phyloP scores from a whole-genome alignment of 1,139 yeast species.

The Yamadazyma triangularis region DNA sequence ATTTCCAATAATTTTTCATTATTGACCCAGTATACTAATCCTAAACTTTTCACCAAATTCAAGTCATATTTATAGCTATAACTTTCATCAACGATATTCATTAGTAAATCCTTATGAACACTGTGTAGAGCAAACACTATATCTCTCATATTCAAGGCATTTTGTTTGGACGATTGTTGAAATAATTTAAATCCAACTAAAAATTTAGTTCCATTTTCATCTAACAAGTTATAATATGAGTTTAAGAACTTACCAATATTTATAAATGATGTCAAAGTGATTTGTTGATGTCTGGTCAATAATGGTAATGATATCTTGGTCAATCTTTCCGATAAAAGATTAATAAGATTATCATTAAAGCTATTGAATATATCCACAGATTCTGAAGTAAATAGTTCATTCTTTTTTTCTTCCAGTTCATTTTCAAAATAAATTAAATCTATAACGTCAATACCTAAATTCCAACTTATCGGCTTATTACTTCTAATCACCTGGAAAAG shows the following conservation, averaged over 20 bases:
- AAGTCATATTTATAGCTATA: constrained; percentile 53
- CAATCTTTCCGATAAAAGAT: constrained; percentile 53
- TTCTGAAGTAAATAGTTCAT: constrained; percentile 16
- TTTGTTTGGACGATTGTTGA: constrained; percentile 41
- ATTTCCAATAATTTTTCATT: constrained; percentile 42
- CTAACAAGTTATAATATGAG: constrained; percentile 47
- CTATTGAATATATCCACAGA: constrained; percentile 29
- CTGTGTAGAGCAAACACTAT: constrained; percentile 85
- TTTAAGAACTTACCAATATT: constrained; percentile 57
- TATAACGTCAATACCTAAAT: constrained; percentile 26
- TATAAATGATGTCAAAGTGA: constrained; percentile 68
- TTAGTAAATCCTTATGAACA: constrained; percentile 65
- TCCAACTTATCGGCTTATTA: constrained; percentile 31
- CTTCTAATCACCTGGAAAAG: constrained; percentile 49
- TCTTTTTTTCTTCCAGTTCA: constrained; percentile 9
- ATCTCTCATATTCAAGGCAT: constrained; percentile 68
- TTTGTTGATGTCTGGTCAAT: constrained; percentile 87
- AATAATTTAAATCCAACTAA: constrained; percentile 69
- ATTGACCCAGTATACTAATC: constrained; percentile 72
- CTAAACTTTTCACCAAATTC: constrained; percentile 56
- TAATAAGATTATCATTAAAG: constrained; percentile 45
- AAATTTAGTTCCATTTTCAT: constrained; percentile 69
- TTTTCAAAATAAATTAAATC: constrained; percentile 12
- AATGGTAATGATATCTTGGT: constrained; percentile 69
- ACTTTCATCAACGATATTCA: constrained; percentile 48